phyloP scores from a whole-genome alignment of 768 basidiomycete genomes.

The Hortiboletus flavorubellus region DNA sequence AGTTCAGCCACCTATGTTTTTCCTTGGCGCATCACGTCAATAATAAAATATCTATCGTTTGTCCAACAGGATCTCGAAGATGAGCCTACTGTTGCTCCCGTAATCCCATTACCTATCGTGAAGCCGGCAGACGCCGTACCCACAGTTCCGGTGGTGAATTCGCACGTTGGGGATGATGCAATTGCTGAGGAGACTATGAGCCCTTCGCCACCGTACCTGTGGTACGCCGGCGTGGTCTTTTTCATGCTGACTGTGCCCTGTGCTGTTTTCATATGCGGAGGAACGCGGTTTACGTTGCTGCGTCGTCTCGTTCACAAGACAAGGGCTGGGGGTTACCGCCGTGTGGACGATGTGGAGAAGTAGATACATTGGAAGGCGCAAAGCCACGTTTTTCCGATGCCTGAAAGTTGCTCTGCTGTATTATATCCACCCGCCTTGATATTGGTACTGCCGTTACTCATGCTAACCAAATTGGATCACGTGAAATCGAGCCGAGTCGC shows the following conservation, averaged over 20 bases:
- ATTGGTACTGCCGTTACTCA: too few relatives aligned
- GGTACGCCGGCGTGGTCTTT: slow-evolving; percentile 25
- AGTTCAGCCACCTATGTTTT: slow-evolving; percentile 39
- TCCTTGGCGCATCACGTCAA: slow-evolving; percentile 43
- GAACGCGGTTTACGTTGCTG: slow-evolving; percentile 25
- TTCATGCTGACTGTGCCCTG: slow-evolving; percentile 45
- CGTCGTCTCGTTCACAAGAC: slow-evolving; percentile 41
- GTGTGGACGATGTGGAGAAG: slow-evolving; percentile 50
- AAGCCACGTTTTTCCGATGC: background rate
- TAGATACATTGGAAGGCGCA: slow-evolving; percentile 18
- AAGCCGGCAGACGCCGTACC: background rate
- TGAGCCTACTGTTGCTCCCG: slow-evolving; percentile 15
- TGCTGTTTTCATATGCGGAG: slow-evolving; percentile 48
- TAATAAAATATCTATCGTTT: slow-evolving; percentile 48
- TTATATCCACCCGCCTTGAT: too few relatives aligned
- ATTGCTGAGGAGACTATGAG: slow-evolving; percentile 1
- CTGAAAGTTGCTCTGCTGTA: too few relatives aligned
- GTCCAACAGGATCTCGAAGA: slow-evolving; percentile 42
- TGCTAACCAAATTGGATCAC: background rate
- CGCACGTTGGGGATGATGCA: background rate
- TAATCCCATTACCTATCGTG: slow-evolving; percentile 3
- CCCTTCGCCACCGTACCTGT: slow-evolving; percentile 9
- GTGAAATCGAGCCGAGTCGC: background rate
- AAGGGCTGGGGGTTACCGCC: slow-evolving; percentile 40
- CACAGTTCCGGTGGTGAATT: background rate